Evolutionary conservation across 140 eudicot species (phyloP).

Genomic region (Anethum foeniculum): DNA sequence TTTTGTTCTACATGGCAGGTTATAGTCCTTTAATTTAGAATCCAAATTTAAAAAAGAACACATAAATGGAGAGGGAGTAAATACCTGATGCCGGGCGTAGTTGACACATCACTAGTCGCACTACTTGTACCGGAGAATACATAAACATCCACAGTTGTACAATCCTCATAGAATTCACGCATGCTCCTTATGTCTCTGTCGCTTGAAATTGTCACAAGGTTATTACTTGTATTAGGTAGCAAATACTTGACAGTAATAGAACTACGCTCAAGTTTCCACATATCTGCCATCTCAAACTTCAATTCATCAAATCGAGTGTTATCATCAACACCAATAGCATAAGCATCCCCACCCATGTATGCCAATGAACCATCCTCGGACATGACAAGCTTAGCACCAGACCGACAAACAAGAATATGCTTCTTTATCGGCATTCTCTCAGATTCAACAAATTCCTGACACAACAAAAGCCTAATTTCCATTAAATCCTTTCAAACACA

Average conservation of each 20-base stretch:
- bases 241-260: not conserved
- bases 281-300: slow-evolving; percentile 6
- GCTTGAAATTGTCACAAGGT: slow-evolving; percentile 1
- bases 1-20: not conserved
- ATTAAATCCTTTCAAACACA: not conserved
- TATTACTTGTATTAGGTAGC: slow-evolving; percentile 5
- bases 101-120: not conserved
- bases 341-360: slow-evolving; percentile 15
- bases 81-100: not conserved
- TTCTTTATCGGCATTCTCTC: not conserved
- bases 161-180: slow-evolving; percentile 6
- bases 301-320: slow-evolving; percentile 3
- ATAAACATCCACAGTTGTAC: slow-evolving; percentile 1
- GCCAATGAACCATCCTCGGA: slow-evolving; percentile 8
- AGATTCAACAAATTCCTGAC: not conserved
- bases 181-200: slow-evolving; percentile 5
- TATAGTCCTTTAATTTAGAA: not conserved
- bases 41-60: not conserved
- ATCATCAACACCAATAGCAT: slow-evolving; percentile 1
- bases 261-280: slow-evolving; percentile 7
- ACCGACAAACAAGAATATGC: slow-evolving; percentile 9
- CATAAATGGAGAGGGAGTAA: not conserved
- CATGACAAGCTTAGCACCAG: slow-evolving; percentile 1
- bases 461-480: not conserved
- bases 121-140: not conserved